These are phyloP conservation scores for Globisporangium cystogenes DNA, from an alignment of 352 stramenopile species.

Conservation along the genomic window DNA sequence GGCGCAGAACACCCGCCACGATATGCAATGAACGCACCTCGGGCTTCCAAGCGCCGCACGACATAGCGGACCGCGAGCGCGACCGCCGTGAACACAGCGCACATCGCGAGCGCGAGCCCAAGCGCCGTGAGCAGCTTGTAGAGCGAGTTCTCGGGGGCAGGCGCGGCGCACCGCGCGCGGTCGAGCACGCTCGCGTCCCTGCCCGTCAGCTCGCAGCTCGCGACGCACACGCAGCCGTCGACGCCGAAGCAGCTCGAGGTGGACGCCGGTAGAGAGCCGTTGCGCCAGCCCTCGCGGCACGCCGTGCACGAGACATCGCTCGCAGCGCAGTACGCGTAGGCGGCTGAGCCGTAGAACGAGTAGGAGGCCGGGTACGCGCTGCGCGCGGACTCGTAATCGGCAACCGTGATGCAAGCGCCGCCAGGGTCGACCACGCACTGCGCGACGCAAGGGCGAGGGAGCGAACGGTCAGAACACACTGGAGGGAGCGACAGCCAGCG, in stretches of 20 bases:
- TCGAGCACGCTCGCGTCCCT: slow-evolving; percentile 19
- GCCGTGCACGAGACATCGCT: slow-evolving; percentile 23
- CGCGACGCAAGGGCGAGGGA: too few species aligned
- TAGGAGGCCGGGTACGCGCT: slow-evolving; percentile 28
- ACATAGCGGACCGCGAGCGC: slow-evolving; percentile 3
- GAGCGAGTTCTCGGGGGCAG: background rate
- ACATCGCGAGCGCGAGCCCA: slow-evolving; percentile 4
- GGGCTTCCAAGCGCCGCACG: slow-evolving; percentile 3
- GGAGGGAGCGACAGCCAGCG: background rate
- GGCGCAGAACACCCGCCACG: background rate
- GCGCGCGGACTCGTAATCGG: slow-evolving; percentile 21
- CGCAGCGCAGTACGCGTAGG: slow-evolving; percentile 27
- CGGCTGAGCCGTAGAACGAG: slow-evolving; percentile 24
- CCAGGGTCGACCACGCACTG: slow-evolving; percentile 25
- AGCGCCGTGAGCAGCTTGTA: slow-evolving; percentile 8
- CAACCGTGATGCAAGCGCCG: slow-evolving; percentile 28
- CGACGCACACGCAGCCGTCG: too few species aligned
- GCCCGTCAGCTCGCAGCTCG: slow-evolving; percentile 21
- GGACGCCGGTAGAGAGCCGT: slow-evolving; percentile 9
- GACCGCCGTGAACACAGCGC: slow-evolving; percentile 2
- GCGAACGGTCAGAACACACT: too few species aligned
- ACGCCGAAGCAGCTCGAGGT: slow-evolving; percentile 28
- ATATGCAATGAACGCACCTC: background rate
- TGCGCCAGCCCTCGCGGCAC: slow-evolving; percentile 19
- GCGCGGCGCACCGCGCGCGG: background rate